Evolutionary conservation across 2,329 filamentous ascomycete genomes (phyloP).

Genomic region (Talaromyces amestolkiae): DNA sequence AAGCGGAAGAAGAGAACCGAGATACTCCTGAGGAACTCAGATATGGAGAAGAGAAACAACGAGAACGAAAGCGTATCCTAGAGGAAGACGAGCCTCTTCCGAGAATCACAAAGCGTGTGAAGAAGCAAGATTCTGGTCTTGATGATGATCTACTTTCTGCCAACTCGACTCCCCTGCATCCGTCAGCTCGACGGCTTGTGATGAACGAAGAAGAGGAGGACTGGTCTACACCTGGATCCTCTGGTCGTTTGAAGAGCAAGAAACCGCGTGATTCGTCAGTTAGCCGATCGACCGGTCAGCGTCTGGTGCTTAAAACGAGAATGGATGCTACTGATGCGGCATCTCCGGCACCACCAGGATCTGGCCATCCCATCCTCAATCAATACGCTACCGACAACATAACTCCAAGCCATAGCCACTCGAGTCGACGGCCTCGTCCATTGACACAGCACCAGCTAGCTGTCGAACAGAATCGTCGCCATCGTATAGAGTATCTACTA

Average conservation of each 20-base stretch:
- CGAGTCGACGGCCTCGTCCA: slow-evolving; percentile 45
- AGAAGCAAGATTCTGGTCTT: slow-evolving; percentile 38
- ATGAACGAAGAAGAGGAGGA: slow-evolving; percentile 43
- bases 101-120: slow-evolving; percentile 45
- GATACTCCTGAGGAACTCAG: slow-evolving; percentile 49
- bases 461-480: slow-evolving; percentile 49
- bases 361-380: slow-evolving; percentile 42
- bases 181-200: slow-evolving; percentile 31
- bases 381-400: slow-evolving; percentile 40
- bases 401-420: slow-evolving; percentile 27
- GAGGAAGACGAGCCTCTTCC: slow-evolving; percentile 49
- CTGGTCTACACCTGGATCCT: slow-evolving; percentile 35
- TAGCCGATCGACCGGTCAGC: slow-evolving; percentile 35
- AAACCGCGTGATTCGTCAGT: slow-evolving; percentile 37
- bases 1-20: slow-evolving; percentile 51
- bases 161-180: slow-evolving; percentile 39
- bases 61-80: slow-evolving; percentile 50
- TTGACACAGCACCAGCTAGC: slow-evolving; percentile 52
- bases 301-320: slow-evolving; percentile 46
- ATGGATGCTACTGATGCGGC: slow-evolving; percentile 41
- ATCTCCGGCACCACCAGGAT: slow-evolving; percentile 45
- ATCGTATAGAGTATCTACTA: slow-evolving; percentile 49
- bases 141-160: slow-evolving; percentile 36
- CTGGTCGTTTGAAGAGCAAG: slow-evolving; percentile 40
- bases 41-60: slow-evolving; percentile 49